Conservation (phyloP, 768 basidiomycete genomes). For the Roridomyces roridus region DNA sequence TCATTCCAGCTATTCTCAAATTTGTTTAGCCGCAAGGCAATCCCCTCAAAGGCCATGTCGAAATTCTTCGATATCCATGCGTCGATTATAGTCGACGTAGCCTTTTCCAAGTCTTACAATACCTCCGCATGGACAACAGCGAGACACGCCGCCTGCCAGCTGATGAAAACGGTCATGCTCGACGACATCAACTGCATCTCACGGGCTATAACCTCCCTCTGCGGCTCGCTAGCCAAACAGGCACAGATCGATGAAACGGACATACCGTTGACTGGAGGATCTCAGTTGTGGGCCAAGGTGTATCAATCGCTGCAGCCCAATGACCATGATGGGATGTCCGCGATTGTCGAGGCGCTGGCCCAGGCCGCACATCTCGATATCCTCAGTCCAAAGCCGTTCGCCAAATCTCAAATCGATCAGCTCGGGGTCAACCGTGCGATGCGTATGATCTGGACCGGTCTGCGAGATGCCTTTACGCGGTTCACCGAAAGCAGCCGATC, state of each 20-base stretch:
- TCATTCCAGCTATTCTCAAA: conserved; percentile 13
- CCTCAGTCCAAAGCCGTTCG: conserved; percentile 60
- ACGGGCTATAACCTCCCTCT: conserved; percentile 14
- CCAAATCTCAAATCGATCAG: conserved; percentile 10
- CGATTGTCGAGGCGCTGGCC: conserved; percentile 64
- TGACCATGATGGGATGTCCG: conserved; percentile 64
- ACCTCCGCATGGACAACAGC: conserved; percentile 41
- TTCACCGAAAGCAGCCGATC: conserved; percentile 69
- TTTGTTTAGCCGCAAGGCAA: conserved; percentile 23
- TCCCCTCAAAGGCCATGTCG: conserved; percentile 29
- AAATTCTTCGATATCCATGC: conserved; percentile 48
- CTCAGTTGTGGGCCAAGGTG: conserved; percentile 69
- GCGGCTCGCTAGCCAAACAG: conserved; percentile 18
- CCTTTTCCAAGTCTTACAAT: conserved; percentile 41
- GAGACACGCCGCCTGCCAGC: conserved; percentile 39
- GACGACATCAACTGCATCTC: conserved; percentile 15
- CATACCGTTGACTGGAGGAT: conserved; percentile 6
- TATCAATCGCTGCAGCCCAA: conserved; percentile 64
- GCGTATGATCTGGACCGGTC: conserved; percentile 60
- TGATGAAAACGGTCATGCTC: conserved; percentile 33
- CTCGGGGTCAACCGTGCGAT: conserved; percentile 67
- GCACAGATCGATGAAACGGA: conserved; percentile 4
- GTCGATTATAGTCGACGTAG: conserved; percentile 42
- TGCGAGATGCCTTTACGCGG: conserved; percentile 64
- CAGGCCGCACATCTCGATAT: conserved; percentile 70